Evolutionary conservation across 2,329 filamentous ascomycete species (phyloP).

Genomic region (Xylaria sp.): DNA sequence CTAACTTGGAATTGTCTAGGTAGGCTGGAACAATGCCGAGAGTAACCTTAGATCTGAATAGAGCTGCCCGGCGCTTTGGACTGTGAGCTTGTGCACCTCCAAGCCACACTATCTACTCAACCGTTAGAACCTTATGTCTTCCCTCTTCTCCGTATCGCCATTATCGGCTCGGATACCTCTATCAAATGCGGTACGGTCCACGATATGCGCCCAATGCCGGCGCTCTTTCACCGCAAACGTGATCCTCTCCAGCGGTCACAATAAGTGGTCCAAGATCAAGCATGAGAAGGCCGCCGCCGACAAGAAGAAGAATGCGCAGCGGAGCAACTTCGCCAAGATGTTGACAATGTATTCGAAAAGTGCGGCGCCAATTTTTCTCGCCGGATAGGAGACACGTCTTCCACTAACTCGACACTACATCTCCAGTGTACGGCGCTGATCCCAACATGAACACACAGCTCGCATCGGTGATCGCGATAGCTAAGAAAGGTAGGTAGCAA

Average conservation of each 20-base stretch:
- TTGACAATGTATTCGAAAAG: constrained; percentile 80
- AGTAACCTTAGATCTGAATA: constrained; percentile 15
- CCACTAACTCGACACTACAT: constrained; percentile 30
- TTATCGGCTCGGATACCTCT: constrained; percentile 24
- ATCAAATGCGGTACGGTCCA: constrained; percentile 28
- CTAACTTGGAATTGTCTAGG: constrained; percentile 21
- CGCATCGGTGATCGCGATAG: constrained; percentile 74
- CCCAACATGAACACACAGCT: constrained; percentile 79
- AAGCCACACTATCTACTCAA: background rate
- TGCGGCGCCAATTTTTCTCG: constrained; percentile 49
- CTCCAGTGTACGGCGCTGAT: constrained; percentile 77
- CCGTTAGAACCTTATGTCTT: constrained; percentile 39
- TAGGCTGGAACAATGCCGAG: constrained; percentile 18
- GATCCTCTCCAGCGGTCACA: constrained; percentile 74
- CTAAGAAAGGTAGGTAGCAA: constrained; percentile 73
- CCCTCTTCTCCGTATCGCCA: constrained; percentile 29
- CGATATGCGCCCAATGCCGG: constrained; percentile 59
- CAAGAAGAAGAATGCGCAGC: constrained; percentile 77
- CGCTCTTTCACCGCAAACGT: constrained; percentile 61
- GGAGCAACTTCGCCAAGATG: constrained; percentile 74
- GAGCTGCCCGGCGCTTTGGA: background rate
- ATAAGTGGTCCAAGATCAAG: constrained; percentile 94
- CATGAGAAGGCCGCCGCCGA: constrained; percentile 94
- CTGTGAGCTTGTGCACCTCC: background rate
- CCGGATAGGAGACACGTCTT: background rate